phyloP scores from a whole-genome alignment of 768 basidiomycete genomes.

The Termitomyces sp. region DNA sequence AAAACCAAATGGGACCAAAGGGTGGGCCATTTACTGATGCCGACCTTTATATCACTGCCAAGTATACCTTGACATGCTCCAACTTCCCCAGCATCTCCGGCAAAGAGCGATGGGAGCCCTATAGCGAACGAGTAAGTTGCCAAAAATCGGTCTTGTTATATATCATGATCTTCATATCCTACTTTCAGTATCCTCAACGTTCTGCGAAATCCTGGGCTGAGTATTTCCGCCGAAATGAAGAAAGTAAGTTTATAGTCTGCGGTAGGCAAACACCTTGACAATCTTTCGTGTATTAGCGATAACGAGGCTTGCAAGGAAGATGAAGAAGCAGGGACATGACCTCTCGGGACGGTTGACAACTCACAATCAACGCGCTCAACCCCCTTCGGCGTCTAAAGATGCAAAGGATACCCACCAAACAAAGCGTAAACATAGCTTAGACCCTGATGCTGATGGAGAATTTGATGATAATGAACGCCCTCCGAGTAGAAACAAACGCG shows the following conservation, averaged over 20 bases:
- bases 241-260: slow-evolving; percentile 28
- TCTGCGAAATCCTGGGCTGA: slow-evolving; percentile 57
- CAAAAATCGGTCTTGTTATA: not conserved
- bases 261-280: not conserved
- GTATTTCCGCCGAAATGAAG: slow-evolving; percentile 48
- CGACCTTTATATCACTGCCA: slow-evolving; percentile 57
- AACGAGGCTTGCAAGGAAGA: slow-evolving; percentile 30
- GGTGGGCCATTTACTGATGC: slow-evolving; percentile 50
- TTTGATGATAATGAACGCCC: slow-evolving; percentile 8
- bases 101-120: slow-evolving; percentile 52
- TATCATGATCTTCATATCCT: not conserved
- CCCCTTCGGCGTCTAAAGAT: slow-evolving; percentile 22
- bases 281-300: slow-evolving; percentile 1
- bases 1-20: slow-evolving; percentile 46
- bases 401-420: slow-evolving; percentile 13
- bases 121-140: slow-evolving; percentile 41
- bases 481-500: slow-evolving; percentile 18
- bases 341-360: slow-evolving; percentile 12
- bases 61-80: slow-evolving; percentile 45
- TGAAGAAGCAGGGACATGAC: slow-evolving; percentile 23
- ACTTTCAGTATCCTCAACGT: slow-evolving; percentile 46
- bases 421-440: slow-evolving; percentile 31
- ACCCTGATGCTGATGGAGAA: slow-evolving; percentile 20
- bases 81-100: slow-evolving; percentile 36
- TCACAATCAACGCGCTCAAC: slow-evolving; percentile 24